A percentile compares a stretch with the other conserved stretches of the same genome.
Evolutionary conservation across 1,139 yeast species (phyloP).

Genomic region (Yamadazyma atmosphaerica): DNA sequence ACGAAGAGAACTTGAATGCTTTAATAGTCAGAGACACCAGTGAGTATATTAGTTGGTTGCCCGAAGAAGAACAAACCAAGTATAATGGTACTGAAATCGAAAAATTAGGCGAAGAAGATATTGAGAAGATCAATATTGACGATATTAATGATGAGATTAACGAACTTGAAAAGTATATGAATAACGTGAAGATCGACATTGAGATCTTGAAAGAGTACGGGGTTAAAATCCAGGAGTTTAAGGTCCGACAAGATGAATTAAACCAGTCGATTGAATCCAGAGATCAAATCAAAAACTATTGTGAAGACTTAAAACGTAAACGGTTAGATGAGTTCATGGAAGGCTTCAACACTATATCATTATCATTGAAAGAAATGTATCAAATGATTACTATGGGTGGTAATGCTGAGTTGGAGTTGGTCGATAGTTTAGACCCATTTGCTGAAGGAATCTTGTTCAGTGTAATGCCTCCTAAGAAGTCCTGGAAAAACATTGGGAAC

Average conservation of each 20-base stretch:
- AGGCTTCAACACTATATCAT: conserved; percentile 85
- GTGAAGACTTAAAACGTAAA: conserved; percentile 71
- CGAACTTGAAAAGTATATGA: conserved; percentile 56
- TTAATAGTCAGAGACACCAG: conserved; percentile 54
- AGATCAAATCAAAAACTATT: conserved; percentile 60
- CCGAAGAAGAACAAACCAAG: conserved; percentile 33
- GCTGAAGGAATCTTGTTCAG: conserved; percentile 95
- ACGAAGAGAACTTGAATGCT: conserved; percentile 36
- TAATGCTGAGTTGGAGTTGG: conserved; percentile 94
- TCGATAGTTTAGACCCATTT: conserved; percentile 96
- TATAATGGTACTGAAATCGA: conserved; percentile 40
- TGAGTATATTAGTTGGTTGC: conserved; percentile 52
- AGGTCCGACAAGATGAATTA: conserved; percentile 61
- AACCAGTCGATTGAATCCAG: conserved; percentile 67
- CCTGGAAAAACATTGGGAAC: conserved; percentile 95
- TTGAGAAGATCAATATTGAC: conserved; percentile 51
- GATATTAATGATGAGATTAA: conserved; percentile 53
- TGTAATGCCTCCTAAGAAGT: conserved; percentile 98
- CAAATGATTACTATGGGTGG: conserved; percentile 99
- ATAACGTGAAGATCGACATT: conserved; percentile 64
- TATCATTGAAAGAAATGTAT: conserved; percentile 93
- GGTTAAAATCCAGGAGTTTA: conserved; percentile 61
- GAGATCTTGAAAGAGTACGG: conserved; percentile 81
- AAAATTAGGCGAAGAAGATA: conserved; percentile 52
- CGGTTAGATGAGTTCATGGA: conserved; percentile 89